Base-by-base conservation (phyloP, 2,329 filamentous ascomycete species). In the Nannizziopsis arthrosporioides region DNA sequence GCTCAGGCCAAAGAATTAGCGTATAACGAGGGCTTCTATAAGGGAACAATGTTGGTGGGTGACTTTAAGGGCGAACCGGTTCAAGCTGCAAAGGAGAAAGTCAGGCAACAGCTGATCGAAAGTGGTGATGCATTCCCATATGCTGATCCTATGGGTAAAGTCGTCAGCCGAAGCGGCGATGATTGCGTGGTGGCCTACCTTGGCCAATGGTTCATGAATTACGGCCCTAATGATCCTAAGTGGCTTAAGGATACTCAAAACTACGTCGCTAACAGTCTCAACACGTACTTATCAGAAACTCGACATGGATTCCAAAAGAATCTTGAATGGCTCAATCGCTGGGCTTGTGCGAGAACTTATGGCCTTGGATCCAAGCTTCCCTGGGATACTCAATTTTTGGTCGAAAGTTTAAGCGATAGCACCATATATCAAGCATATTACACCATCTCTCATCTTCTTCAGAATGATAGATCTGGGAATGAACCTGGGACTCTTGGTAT, bases 121-220 rank as follows among this genome's bases (percentile, higher is more conserved):
- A 75, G 77, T 36, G 81, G 82, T 0, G 74, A 85, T 54, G 92
- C 89, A 11, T 95, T 98, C 66, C 80, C 81, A 56, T 98, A 96
- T 63, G 88, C 86, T 10, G 92, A 98, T 66, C 92, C 92, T 2
- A 89, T 95, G 66, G 83, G 84, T 58, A 79, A 84, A 66, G 92
- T 96, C 55, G 80, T 93, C 52, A 90, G 84, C 61, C 78, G 92
- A 66, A 93, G 85, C 57, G 86, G 83, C 22, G 90, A 96, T 61
- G 86, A 93, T 57, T 96, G 92, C 63, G 88, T 94, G 50, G 90
- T 92, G 51, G 85, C 88, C 27, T 81, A 90, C 56, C 81, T 96
- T 61, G 90, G 95, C 59, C 92, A 98, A 68, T 98, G 92, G 89
- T 98, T 94, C 70, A 73, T 98, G 59, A 90, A 95, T 69, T 98